phyloP scores from a whole-genome alignment of 345 rosid genomes.

The Punica granatum region DNA sequence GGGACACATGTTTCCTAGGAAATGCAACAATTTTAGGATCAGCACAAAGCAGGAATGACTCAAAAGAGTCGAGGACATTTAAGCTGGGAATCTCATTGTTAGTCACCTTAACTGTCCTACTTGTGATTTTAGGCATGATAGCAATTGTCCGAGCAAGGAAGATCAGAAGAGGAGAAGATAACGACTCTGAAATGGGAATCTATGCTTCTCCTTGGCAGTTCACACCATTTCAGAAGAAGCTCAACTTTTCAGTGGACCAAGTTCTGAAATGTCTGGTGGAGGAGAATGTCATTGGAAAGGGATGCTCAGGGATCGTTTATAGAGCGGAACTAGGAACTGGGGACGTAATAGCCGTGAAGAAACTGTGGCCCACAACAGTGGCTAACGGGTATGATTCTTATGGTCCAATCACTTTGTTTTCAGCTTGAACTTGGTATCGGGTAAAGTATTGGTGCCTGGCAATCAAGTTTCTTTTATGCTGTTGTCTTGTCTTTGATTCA shows the following conservation, averaged over 20 bases:
- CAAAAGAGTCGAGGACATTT: slow-evolving; percentile 32
- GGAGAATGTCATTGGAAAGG: slow-evolving; percentile 71
- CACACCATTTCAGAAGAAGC: slow-evolving; percentile 74
- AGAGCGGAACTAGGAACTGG: slow-evolving; percentile 60
- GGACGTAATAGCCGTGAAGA: slow-evolving; percentile 76
- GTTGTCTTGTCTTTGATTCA: too few species aligned
- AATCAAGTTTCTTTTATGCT: too few species aligned
- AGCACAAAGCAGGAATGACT: slow-evolving; percentile 3
- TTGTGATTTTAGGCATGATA: slow-evolving; percentile 46
- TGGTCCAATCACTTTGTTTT: not conserved
- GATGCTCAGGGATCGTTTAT: slow-evolving; percentile 85
- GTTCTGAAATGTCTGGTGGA: slow-evolving; percentile 61
- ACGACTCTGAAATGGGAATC: slow-evolving; percentile 48
- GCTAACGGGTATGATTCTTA: slow-evolving; percentile 25
- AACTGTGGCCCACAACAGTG: slow-evolving; percentile 56
- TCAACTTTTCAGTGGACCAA: slow-evolving; percentile 59
- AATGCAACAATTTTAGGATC: slow-evolving; percentile 22
- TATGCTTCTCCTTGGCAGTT: slow-evolving; percentile 62
- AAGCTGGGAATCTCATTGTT: slow-evolving; percentile 50
- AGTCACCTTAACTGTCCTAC: slow-evolving; percentile 29
- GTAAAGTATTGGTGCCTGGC: too few species aligned
- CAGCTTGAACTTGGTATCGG: too few species aligned
- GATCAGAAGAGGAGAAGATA: slow-evolving; percentile 29
- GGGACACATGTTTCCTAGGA: slow-evolving; percentile 45
- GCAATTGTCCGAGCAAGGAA: slow-evolving; percentile 42